Conservation (phyloP, 805 yeast genomes). For the Myxozyma kluyveri region DNA sequence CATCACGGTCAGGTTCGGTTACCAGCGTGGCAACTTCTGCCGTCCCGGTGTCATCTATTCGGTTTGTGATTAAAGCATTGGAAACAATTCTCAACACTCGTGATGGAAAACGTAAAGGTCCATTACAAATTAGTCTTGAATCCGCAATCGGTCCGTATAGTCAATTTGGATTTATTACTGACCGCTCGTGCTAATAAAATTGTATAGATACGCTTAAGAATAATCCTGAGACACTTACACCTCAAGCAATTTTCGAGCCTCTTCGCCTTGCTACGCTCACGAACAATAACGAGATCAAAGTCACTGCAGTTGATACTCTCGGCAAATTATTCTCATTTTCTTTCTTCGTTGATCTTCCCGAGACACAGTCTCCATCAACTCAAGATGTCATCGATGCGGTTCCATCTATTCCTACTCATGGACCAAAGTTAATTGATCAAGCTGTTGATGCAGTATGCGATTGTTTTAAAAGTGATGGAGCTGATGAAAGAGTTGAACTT, state of each 20-base stretch:
- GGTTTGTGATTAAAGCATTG: slow-evolving; percentile 57
- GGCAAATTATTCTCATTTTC: slow-evolving; percentile 88
- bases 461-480: slow-evolving; percentile 88
- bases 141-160: slow-evolving; percentile 36
- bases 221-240: slow-evolving; percentile 31
- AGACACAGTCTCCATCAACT: neutral
- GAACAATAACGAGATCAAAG: slow-evolving; percentile 59
- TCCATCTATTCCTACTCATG: slow-evolving; percentile 27
- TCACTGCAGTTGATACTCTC: slow-evolving; percentile 76
- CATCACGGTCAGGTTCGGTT: too few relatives aligned
- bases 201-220: neutral
- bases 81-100: slow-evolving; percentile 56
- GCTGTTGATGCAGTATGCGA: slow-evolving; percentile 81
- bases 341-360: slow-evolving; percentile 48
- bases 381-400: slow-evolving; percentile 13
- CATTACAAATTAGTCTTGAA: slow-evolving; percentile 39
- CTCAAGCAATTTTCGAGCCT: slow-evolving; percentile 71
- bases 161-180: neutral
- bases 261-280: slow-evolving; percentile 64
- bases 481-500: slow-evolving; percentile 82
- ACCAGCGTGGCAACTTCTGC: neutral
- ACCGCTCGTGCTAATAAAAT: neutral
- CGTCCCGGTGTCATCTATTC: slow-evolving; percentile 37
- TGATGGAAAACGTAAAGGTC: slow-evolving; percentile 54
- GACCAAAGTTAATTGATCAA: slow-evolving; percentile 21